Evolutionary conservation across 306 rosid genomes (phyloP), one percentile per base, ranked within the genome.

Genomic region (Benincasa hispida): DNA sequence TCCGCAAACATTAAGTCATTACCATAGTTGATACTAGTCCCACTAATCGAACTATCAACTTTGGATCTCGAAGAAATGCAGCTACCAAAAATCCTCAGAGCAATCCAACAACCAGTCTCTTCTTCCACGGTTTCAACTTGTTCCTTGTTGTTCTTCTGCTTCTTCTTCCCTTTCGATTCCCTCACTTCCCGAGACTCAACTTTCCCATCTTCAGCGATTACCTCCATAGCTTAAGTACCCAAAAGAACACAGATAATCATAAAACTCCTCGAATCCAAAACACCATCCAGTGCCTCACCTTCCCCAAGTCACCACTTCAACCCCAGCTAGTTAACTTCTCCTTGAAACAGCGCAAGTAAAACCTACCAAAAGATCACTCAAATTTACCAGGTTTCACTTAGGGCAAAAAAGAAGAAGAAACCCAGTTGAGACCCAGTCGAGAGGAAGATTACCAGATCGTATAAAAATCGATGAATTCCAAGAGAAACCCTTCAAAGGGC

Each of bases 31-130:
- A 90, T 74, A 81, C 93, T 87, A 82, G 89, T 84, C 65, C 96
- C 98, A 83, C 94, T 91, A 19, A 84, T 83, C 59, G 98, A 91
- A 82, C 82, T 90, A 85, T 93, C 97, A 81, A 93, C 97, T 87
- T 93, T 93, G 91, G 98, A 91, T 93, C 98, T 91, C 81, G 98
- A 88, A 83, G 94, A 93, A 85, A 93, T 91, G 96, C 98, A 93
- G 92, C 93, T 85, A 9, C 94, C 89, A 82, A 93, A 78, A 63
- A 90, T 83, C 84, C 92, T 91, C 55, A 91, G 74, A 80, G 90
- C 87, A 81, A 86, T 65, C 98, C 96, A 93, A 82, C 98, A 93
- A 53, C 98, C 92, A 86, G 86, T 78, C 57, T 72, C 89, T 61
- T 78, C 86, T 79, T 84, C 95, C 37, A 77, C 85, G 56, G 45